These are phyloP conservation scores for Beta corolliflora DNA, from an alignment of 179 eudicot species.

Conservation along the genomic window DNA sequence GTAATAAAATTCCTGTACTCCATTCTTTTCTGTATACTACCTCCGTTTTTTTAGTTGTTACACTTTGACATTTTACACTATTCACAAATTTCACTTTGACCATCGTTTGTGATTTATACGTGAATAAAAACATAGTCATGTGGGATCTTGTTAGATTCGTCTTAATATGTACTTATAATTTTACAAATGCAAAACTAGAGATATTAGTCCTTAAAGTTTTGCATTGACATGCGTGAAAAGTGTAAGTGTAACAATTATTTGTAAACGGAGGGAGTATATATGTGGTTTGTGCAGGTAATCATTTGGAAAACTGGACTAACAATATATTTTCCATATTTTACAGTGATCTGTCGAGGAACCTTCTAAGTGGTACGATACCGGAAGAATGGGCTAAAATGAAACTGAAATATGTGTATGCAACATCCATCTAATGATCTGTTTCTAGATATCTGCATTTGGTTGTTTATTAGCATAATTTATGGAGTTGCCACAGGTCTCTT, in stretches of 20 bases:
- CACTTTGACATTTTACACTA: too few relatives aligned
- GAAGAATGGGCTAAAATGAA: conserved; percentile 53
- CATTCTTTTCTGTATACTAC: background rate
- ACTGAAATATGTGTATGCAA: conserved; percentile 48
- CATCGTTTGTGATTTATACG: too few relatives aligned
- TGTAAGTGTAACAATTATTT: too few relatives aligned
- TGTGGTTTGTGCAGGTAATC: background rate
- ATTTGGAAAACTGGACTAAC: background rate
- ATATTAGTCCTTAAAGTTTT: too few relatives aligned
- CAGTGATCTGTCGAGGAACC: conserved; percentile 47
- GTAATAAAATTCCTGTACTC: conserved; percentile 19
- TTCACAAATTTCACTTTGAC: too few relatives aligned
- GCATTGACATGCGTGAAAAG: too few relatives aligned
- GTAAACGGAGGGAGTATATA: too few relatives aligned
- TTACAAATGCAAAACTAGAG: too few relatives aligned
- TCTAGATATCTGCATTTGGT: background rate
- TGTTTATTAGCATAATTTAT: background rate
- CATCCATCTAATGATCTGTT: conserved; percentile 12
- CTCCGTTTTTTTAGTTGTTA: too few relatives aligned
- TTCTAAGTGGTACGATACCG: conserved; percentile 43
- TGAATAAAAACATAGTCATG: too few relatives aligned
- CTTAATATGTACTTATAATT: too few relatives aligned
- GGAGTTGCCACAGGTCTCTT: conserved; percentile 39
- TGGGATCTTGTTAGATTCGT: too few relatives aligned
- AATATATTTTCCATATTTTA: conserved; percentile 10